Conservation (phyloP, 192 early-diverging fungal species). For the Linnemannia exigua region DNA sequence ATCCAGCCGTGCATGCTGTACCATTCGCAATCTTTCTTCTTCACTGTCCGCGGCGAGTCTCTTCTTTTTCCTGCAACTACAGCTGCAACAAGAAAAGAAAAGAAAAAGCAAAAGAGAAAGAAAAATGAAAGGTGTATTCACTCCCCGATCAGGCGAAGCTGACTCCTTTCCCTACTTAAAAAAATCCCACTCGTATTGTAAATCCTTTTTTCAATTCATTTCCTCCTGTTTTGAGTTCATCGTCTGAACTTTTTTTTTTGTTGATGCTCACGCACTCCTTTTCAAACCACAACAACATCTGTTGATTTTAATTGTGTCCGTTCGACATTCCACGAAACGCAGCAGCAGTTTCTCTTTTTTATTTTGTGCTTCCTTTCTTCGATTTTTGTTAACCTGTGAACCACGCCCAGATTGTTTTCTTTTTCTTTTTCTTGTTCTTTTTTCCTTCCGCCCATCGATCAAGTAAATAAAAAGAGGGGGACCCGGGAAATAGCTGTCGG, state of each 20-base stretch:
- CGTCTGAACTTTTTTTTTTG: not conserved
- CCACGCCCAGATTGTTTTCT: not conserved
- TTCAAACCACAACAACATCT: too few species aligned
- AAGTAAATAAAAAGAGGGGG: not conserved
- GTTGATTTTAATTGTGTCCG: not conserved
- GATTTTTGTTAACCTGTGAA: not conserved
- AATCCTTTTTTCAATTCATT: slow-evolving; percentile 2
- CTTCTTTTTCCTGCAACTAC: not conserved
- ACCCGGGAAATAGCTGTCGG: not conserved
- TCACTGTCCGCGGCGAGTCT: not conserved
- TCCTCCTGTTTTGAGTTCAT: not conserved
- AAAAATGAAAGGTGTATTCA: not conserved
- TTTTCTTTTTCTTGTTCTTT: not conserved
- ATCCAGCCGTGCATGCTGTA: not conserved
- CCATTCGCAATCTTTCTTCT: not conserved
- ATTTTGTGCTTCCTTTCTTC: not conserved
- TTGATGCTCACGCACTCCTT: not conserved
- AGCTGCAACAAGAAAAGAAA: not conserved
- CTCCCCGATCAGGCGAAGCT: slow-evolving; percentile 10
- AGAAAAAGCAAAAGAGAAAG: not conserved
- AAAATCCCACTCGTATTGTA: not conserved
- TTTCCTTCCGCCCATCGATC: not conserved
- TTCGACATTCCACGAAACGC: not conserved
- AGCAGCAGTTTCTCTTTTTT: not conserved
- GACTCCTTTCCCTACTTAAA: not conserved